Evolutionary conservation across 306 rosid genomes (phyloP), one percentile per base, ranked within the genome.

Genomic region (Datisca glomerata): DNA sequence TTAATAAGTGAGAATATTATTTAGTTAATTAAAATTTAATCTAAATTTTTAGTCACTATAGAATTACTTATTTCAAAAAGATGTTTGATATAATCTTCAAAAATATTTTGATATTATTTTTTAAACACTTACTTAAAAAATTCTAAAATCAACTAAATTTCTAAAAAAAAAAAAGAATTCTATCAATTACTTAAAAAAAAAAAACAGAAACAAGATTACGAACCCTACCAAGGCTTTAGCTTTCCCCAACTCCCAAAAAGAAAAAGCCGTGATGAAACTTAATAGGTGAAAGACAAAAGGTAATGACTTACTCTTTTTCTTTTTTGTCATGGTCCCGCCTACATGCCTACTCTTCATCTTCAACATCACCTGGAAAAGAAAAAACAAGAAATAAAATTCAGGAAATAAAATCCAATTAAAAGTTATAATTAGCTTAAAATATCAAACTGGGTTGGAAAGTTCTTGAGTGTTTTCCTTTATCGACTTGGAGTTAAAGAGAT

Each of bases 261-360:
- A 73, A 78, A 47, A 58, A 62, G 81, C 40, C 94, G 94, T 63
- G 80, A 46, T 60, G 60, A 32, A 68, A 69, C 66, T 69, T 56
- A 76, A 47, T 43, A 70, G 77, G 64, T n/a, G 75, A 78, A 68
- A 79, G 86, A 89, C 86, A 89, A 80, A 70, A 74, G 70, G 44
- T 31, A 53, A 64, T 62, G 23, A 55, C 98, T 76, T 61, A 91
- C 98, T 91, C 96, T 91, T 91, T 80, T 91, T 91, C 98, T 91
- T 91, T 78, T 91, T 91, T 16, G 94, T 84, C 68, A 91, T 59
- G 96, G 98, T 80, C 92, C 98, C 98, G 70, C 81, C 94, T 61
- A 84, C 96, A 53, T 91, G 96, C 79, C 61, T 91, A 57, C 98
- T 91, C 94, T 91, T 91, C 98, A 91, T 91, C 81, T 91, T 91